Conservation (phyloP, 495 filamentous ascomycete species). For the Aspergillus nanangensis region DNA sequence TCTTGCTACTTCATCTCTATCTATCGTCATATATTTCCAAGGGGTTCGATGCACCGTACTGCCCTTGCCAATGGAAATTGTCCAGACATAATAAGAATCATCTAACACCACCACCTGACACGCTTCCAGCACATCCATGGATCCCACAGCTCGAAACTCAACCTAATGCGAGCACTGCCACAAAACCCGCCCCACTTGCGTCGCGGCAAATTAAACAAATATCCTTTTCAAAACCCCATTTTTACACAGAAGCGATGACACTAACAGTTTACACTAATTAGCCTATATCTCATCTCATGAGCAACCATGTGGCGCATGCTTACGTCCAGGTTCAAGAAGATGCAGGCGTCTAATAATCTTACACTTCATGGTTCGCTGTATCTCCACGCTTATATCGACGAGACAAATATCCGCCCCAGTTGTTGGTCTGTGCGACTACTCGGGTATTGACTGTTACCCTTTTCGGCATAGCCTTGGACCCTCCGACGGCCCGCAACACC, state of each 20-base stretch:
- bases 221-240: background rate
- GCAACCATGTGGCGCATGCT: background rate
- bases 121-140: background rate
- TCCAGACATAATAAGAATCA: background rate
- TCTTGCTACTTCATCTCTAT: background rate
- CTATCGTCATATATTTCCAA: background rate
- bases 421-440: background rate
- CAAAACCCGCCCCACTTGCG: too few species aligned
- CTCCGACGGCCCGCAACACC: background rate
- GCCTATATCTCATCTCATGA: too few species aligned
- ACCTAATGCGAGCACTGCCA: background rate
- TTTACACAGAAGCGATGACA: background rate
- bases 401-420: background rate
- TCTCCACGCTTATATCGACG: background rate
- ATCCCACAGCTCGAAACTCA: background rate
- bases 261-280: background rate
- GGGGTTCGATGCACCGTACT: background rate
- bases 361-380: background rate
- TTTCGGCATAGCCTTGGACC: background rate
- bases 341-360: too few species aligned
- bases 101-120: background rate
- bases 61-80: background rate
- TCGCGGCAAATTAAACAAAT: too few species aligned
- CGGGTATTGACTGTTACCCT: background rate
- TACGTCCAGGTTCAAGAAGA: background rate